Base-by-base conservation (phyloP, 1,284 basidiomycete species). In the Ganoderma lingzhi region DNA sequence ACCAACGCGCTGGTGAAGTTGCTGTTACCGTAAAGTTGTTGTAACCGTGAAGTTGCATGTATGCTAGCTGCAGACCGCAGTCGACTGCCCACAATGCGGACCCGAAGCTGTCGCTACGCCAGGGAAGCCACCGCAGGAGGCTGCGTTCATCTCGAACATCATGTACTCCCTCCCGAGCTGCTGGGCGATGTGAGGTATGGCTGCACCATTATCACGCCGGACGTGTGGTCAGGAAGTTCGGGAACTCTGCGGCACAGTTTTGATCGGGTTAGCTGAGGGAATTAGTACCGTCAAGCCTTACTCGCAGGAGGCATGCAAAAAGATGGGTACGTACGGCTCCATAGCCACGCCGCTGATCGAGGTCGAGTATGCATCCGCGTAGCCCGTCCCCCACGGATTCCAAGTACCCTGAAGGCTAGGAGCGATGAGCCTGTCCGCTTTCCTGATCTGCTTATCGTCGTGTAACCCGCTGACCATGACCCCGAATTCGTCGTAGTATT, bases 141-240 rank as follows among this genome's bases (percentile, higher is more conserved):
- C 94, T 0, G 92, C 90, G 80, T 95, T 95, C 12, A 90, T 94
- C 80, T 95, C 93, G 72, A 93, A 88, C 91, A 94, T 92, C 58
- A 87, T 75, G 71, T 87, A 80, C 32, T 84, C 82, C 75, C 87
- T 87, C 12, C 76, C 75, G 10, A 69, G 68, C 51, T 68, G 71
- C 69, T 85, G 83, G 0, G 89, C 88, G 53, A 84, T 80, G 8
- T 84, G 41, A 88, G 73, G 77, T 92, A 94, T 4, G 81, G 81
- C 0, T 69, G 65, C 32, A 89, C 83, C 28, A 93, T 80, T 15
- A 73, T 70, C 48, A 82, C 73, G 48, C 82, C 86, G 4, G 85
- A 79, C 1, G 82, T 82, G 77, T 94, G 93, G 82, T 87, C 53
- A 93, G 84, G 76, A 86, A 94, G 12, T 77, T 76, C 0, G 84